Evolutionary conservation across 306 rosid species (phyloP).

Genomic region (Cucurbita maxima): DNA sequence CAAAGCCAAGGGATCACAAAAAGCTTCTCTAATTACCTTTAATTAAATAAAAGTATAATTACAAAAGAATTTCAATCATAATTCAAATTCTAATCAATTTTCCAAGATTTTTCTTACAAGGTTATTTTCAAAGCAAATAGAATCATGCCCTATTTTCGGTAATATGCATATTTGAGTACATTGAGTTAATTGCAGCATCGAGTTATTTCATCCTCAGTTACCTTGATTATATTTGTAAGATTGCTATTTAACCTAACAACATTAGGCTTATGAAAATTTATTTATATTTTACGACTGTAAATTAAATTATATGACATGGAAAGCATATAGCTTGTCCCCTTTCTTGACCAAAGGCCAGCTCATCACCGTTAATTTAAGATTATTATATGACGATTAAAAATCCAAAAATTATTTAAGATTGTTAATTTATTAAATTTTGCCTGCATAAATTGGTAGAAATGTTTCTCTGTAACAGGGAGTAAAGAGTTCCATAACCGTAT

Average conservation of each 20-base stretch:
- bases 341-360: neutral
- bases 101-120: neutral
- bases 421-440: neutral
- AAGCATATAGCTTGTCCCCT: neutral
- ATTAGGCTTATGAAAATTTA: neutral
- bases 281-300: neutral
- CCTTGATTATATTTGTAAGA: neutral
- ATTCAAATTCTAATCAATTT: neutral
- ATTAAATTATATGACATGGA: neutral
- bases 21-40: too few relatives aligned
- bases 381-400: neutral
- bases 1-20: too few relatives aligned
- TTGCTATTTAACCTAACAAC: neutral
- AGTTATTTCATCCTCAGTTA: too few relatives aligned
- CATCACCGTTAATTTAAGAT: neutral
- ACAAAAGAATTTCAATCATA: neutral
- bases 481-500: conserved; percentile 31
- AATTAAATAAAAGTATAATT: neutral
- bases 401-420: neutral
- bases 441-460: neutral
- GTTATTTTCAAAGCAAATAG: neutral
- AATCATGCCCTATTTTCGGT: neutral
- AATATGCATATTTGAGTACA: neutral
- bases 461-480: neutral
- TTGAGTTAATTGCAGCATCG: neutral